phyloP scores from a whole-genome alignment of 2,329 filamentous ascomycete species.

The Laburnicola sp. region DNA sequence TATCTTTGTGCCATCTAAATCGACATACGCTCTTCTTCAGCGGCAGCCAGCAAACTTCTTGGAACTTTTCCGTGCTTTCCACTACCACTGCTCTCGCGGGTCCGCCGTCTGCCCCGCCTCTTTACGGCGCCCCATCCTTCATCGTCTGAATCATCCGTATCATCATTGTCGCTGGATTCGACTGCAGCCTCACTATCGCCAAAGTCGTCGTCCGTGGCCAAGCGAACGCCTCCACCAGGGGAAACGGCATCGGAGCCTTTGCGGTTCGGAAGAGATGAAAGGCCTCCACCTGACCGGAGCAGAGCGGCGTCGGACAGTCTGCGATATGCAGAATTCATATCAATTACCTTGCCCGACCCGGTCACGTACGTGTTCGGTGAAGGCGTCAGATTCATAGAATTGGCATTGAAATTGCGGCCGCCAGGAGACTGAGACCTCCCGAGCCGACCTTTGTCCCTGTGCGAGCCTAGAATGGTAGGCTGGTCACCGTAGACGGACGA shows the following conservation, averaged over 20 bases:
- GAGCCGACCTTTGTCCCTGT: conserved; percentile 40
- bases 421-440: conserved; percentile 44
- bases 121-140: conserved; percentile 57
- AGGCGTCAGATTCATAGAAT: conserved; percentile 50
- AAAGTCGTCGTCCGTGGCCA: conserved; percentile 65
- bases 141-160: conserved; percentile 64
- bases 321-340: conserved; percentile 71
- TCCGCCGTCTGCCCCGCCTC: conserved; percentile 45
- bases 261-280: conserved; percentile 63
- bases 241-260: conserved; percentile 53
- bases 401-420: conserved; percentile 52
- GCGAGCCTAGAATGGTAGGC: conserved; percentile 25
- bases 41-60: conserved; percentile 69
- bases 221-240: conserved; percentile 57
- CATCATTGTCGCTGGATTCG: conserved; percentile 68
- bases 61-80: conserved; percentile 46
- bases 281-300: conserved; percentile 62
- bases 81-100: conserved; percentile 40
- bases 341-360: conserved; percentile 64
- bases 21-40: conserved; percentile 74
- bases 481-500: conserved; percentile 45
- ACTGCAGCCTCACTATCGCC: conserved; percentile 63
- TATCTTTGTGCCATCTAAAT: neutral
- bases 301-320: conserved; percentile 73
- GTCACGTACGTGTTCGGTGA: conserved; percentile 55